Evolutionary conservation across 2,329 filamentous ascomycete genomes (phyloP).

Genomic region (Apiospora koreana): DNA sequence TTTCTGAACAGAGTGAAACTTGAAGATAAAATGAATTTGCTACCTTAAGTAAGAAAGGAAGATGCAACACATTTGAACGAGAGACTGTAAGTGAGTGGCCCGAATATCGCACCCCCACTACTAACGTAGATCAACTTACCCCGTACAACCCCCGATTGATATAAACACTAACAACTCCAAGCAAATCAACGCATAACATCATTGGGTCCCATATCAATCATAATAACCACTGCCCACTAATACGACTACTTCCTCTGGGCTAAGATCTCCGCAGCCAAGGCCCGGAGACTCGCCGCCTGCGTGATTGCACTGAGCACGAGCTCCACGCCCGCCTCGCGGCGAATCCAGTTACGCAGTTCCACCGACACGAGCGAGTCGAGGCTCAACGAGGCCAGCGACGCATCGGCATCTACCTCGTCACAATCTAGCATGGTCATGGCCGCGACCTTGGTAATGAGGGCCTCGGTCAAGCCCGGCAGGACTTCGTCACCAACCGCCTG

Average conservation of each 20-base stretch:
- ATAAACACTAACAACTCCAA: not conserved
- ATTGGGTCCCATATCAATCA: too few species aligned
- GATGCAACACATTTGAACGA: too few species aligned
- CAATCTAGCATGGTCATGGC: slow-evolving; percentile 20
- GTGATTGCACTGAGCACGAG: slow-evolving; percentile 16
- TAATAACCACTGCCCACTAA: too few species aligned
- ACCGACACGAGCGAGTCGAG: slow-evolving; percentile 33
- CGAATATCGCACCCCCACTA: too few species aligned
- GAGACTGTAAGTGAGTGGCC: too few species aligned
- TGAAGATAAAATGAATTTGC: too few species aligned
- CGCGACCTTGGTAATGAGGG: slow-evolving; percentile 17
- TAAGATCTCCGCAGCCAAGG: slow-evolving; percentile 15
- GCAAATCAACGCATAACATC: not conserved
- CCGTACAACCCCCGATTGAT: too few species aligned
- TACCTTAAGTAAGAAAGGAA: too few species aligned
- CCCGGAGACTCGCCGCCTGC: slow-evolving; percentile 14
- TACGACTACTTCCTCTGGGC: slow-evolving; percentile 13
- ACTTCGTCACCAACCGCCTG: slow-evolving; percentile 3
- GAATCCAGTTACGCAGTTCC: slow-evolving; percentile 33
- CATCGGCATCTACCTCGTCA: slow-evolving; percentile 17
- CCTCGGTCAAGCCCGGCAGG: slow-evolving; percentile 10
- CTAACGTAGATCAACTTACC: too few species aligned
- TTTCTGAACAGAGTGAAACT: too few species aligned
- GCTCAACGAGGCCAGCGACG: slow-evolving; percentile 17
- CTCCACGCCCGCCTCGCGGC: slow-evolving; percentile 26